phyloP scores from a whole-genome alignment of 2,329 filamentous ascomycete species.

The Colletotrichum zoysiae region DNA sequence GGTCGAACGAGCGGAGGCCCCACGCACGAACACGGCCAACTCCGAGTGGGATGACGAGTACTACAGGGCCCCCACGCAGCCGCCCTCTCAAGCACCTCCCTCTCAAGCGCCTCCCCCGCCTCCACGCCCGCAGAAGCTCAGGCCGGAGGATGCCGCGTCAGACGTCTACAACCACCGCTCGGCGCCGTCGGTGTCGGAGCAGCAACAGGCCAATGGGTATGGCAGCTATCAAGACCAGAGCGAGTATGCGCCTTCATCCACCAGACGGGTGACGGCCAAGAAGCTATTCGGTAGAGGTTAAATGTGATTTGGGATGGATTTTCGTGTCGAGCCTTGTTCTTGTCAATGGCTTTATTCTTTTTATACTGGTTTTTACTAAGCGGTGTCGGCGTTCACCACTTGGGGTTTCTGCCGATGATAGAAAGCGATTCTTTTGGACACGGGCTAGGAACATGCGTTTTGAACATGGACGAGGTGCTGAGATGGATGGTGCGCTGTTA shows the following conservation, averaged over 20 bases:
- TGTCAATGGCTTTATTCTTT: neutral
- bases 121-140: constrained; percentile 51
- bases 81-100: constrained; percentile 38
- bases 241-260: constrained; percentile 29
- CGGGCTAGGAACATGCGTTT: neutral
- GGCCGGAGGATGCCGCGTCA: constrained; percentile 42
- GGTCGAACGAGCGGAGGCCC: constrained; percentile 28
- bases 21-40: constrained; percentile 22
- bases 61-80: constrained; percentile 41
- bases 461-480: neutral
- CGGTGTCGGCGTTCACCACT: neutral
- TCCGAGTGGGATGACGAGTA: constrained; percentile 44
- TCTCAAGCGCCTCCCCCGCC: constrained; percentile 47
- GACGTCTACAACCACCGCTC: constrained; percentile 27
- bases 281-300: constrained; percentile 41
- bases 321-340: neutral
- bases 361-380: neutral
- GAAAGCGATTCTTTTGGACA: neutral
- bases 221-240: constrained; percentile 25
- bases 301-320: neutral
- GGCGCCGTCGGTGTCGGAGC: constrained; percentile 17
- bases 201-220: constrained; percentile 36
- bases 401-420: neutral
- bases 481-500: constrained; percentile 3
- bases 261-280: constrained; percentile 39